These are phyloP conservation scores for Rhodotorula kratochvilovae DNA, from an alignment of 768 basidiomycete species.

Conservation along the genomic window DNA sequence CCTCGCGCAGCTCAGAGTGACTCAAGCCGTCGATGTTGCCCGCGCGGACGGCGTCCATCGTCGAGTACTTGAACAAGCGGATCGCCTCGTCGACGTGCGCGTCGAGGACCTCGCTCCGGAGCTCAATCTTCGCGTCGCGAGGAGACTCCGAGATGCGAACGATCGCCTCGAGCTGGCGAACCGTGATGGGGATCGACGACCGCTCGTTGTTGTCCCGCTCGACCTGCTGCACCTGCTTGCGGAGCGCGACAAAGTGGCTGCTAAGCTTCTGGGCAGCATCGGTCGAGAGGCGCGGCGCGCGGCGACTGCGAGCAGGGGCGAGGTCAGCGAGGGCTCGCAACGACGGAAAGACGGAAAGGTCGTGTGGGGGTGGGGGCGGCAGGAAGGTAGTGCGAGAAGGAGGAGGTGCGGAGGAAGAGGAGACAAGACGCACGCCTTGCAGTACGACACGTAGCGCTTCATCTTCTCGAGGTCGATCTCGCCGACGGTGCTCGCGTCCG, in stretches of 20 bases:
- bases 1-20: constrained; percentile 84
- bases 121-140: constrained; percentile 88
- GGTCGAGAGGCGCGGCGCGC: constrained; percentile 84
- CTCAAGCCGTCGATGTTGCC: constrained; percentile 83
- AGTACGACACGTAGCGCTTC: constrained; percentile 94
- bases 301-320: constrained; percentile 61
- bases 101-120: constrained; percentile 76
- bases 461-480: constrained; percentile 97
- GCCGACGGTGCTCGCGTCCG: constrained; percentile 59
- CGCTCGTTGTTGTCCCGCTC: constrained; percentile 96
- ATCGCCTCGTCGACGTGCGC: constrained; percentile 98
- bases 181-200: constrained; percentile 94
- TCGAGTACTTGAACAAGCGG: constrained; percentile 94
- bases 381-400: not conserved
- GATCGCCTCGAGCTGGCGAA: constrained; percentile 97
- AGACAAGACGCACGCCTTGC: constrained; percentile 67
- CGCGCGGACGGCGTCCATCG: constrained; percentile 96
- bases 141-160: constrained; percentile 97
- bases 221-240: constrained; percentile 90
- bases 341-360: not conserved
- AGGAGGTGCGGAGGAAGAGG: not conserved
- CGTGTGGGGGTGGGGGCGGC: not conserved
- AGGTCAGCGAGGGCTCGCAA: not conserved
- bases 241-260: constrained; percentile 85
- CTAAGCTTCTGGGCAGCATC: constrained; percentile 95